Evolutionary conservation across 345 rosid species (phyloP).

Genomic region (Aegle marmelos): DNA sequence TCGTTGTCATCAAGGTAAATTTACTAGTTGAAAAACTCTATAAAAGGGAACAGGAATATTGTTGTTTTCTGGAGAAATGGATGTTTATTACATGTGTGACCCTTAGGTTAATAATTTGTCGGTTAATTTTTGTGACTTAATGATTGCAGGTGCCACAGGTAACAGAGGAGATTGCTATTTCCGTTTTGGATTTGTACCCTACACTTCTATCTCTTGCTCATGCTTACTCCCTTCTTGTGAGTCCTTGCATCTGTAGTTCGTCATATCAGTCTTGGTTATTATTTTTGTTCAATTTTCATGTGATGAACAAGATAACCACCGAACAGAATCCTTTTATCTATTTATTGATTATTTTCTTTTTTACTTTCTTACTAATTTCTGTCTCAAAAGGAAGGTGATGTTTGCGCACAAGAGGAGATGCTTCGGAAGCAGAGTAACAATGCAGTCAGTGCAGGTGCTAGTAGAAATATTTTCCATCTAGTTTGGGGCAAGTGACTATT

Average conservation of each 20-base stretch:
- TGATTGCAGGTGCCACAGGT: slow-evolving; percentile 74
- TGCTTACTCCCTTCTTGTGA: slow-evolving; percentile 81
- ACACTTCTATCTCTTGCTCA: slow-evolving; percentile 74
- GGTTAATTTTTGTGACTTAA: slow-evolving; percentile 8
- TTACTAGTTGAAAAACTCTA: not conserved
- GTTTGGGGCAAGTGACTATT: slow-evolving; percentile 48
- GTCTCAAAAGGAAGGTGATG: slow-evolving; percentile 53
- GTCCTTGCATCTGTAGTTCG: slow-evolving; percentile 24
- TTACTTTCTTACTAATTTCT: not conserved
- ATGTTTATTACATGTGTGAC: not conserved
- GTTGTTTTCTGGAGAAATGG: not conserved
- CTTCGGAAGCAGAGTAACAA: slow-evolving; percentile 59
- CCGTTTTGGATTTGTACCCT: slow-evolving; percentile 76
- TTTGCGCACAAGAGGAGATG: slow-evolving; percentile 61
- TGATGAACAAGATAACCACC: not conserved
- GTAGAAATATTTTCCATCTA: slow-evolving; percentile 54
- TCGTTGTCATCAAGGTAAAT: not conserved
- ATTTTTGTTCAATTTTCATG: not conserved
- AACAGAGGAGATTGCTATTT: slow-evolving; percentile 71
- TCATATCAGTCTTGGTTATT: not conserved
- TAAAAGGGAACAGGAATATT: not conserved
- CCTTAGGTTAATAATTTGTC: not conserved
- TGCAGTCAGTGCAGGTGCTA: slow-evolving; percentile 44
- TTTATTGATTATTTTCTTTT: not conserved
- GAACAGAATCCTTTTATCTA: not conserved